These are phyloP conservation scores for Coleophoma crateriformis DNA, from an alignment of 2,329 filamentous ascomycete genomes.

Conservation along the genomic window DNA sequence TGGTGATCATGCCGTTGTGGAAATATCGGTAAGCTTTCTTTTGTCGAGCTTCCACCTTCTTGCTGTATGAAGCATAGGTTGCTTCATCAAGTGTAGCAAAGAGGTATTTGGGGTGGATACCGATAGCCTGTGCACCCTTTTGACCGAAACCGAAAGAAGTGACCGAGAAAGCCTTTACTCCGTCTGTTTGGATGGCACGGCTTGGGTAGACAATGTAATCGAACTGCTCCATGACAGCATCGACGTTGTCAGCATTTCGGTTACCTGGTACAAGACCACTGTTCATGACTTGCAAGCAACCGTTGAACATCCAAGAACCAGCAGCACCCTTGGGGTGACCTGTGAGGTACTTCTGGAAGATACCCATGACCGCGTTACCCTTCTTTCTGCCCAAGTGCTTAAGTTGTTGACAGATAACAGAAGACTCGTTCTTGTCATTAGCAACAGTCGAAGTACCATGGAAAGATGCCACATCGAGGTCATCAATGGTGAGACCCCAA, in stretches of 20 bases:
- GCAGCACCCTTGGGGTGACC: conserved; percentile 99
- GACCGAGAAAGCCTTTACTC: conserved; percentile 96
- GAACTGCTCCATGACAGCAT: conserved; percentile 93
- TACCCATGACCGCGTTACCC: conserved; percentile 91
- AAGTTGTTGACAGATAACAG: conserved; percentile 94
- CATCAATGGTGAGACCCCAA: conserved; percentile 96
- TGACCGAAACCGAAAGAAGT: conserved; percentile 99
- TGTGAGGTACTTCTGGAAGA: conserved; percentile 99
- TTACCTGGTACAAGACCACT: conserved; percentile 92
- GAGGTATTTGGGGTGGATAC: conserved; percentile 93
- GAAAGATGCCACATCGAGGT: conserved; percentile 93
- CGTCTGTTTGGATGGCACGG: conserved; percentile 92
- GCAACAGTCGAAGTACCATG: conserved; percentile 97
- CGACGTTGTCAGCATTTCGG: conserved; percentile 96
- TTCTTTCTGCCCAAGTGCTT: conserved; percentile 91
- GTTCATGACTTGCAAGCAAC: conserved; percentile 92
- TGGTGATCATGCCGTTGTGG: conserved; percentile 98
- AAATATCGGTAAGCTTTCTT: conserved; percentile 99
- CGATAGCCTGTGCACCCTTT: conserved; percentile 96
- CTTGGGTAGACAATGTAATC: conserved; percentile 98
- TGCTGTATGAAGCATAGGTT: conserved; percentile 75
- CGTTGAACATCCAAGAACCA: conserved; percentile 99
- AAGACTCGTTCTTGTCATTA: conserved; percentile 99
- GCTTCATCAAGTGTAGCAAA: conserved; percentile 88
- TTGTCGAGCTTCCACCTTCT: conserved; percentile 86